Conservation (phyloP, 768 basidiomycete genomes). For the Trametes gibbosa region DNA sequence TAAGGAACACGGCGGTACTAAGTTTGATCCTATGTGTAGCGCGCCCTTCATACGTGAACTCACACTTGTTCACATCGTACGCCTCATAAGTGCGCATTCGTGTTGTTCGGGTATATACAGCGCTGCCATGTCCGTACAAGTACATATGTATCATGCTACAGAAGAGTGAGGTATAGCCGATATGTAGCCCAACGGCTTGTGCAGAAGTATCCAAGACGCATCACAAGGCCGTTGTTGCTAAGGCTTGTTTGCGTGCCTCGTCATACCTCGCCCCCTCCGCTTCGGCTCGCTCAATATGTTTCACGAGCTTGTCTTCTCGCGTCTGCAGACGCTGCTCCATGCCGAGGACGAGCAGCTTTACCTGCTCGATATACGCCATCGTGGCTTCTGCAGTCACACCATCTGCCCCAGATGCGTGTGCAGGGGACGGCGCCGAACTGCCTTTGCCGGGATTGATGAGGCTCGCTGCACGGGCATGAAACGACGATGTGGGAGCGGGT, state of each 20-base stretch:
- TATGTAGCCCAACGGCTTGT: background rate
- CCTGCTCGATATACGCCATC: constrained; percentile 63
- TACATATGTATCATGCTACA: constrained; percentile 1
- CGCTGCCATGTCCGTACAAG: constrained; percentile 7
- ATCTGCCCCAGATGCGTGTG: background rate
- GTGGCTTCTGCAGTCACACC: constrained; percentile 37
- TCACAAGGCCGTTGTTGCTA: constrained; percentile 15
- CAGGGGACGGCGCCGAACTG: constrained; percentile 6
- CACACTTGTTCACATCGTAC: no score
- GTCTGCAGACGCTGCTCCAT: constrained; percentile 71
- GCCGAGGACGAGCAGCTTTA: constrained; percentile 65
- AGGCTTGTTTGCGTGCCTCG: constrained; percentile 40
- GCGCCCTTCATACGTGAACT: no score
- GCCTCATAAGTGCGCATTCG: constrained; percentile 1
- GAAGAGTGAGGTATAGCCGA: background rate
- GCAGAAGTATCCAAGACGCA: background rate
- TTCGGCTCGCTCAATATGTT: constrained; percentile 61
- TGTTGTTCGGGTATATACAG: constrained; percentile 1
- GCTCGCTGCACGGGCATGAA: constrained; percentile 26
- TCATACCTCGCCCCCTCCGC: constrained; percentile 56
- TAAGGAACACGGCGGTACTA: no score
- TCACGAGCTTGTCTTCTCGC: constrained; percentile 59
- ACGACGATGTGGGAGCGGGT: constrained; percentile 33
- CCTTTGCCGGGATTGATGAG: constrained; percentile 16
- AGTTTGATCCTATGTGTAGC: no score